Conservation (phyloP, 2,329 filamentous ascomycete genomes). For the Harringtonia lauricola region DNA sequence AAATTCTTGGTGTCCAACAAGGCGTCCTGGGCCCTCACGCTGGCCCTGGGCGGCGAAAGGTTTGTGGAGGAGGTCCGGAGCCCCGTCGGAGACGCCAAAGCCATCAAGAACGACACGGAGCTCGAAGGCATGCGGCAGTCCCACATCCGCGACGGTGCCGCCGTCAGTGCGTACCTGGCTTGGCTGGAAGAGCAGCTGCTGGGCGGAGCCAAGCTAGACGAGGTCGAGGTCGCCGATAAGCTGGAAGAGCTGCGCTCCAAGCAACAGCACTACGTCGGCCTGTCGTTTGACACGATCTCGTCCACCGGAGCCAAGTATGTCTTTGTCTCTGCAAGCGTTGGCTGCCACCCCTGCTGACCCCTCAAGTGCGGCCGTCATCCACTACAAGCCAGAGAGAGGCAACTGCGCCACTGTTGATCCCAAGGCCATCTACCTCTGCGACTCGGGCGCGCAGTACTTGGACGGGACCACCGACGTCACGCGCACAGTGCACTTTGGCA, state of each 20-base stretch:
- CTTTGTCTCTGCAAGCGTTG: neutral
- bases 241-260: slow-evolving; percentile 63
- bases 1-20: slow-evolving; percentile 83
- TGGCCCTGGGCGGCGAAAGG: slow-evolving; percentile 74
- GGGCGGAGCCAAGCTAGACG: slow-evolving; percentile 66
- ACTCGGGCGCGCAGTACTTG: slow-evolving; percentile 91
- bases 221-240: slow-evolving; percentile 86
- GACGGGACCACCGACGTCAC: slow-evolving; percentile 97
- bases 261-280: slow-evolving; percentile 67
- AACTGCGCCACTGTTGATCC: slow-evolving; percentile 78
- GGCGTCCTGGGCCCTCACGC: slow-evolving; percentile 85
- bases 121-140: slow-evolving; percentile 88
- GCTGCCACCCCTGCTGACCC: neutral
- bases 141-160: slow-evolving; percentile 86
- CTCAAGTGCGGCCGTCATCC: slow-evolving; percentile 79
- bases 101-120: slow-evolving; percentile 85
- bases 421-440: slow-evolving; percentile 80
- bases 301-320: slow-evolving; percentile 70
- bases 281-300: slow-evolving; percentile 94
- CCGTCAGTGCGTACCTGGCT: slow-evolving; percentile 84
- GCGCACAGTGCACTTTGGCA: slow-evolving; percentile 82
- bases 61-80: slow-evolving; percentile 80
- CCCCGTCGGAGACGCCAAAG: slow-evolving; percentile 82
- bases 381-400: slow-evolving; percentile 82
- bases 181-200: slow-evolving; percentile 88